These are phyloP conservation scores for Fusarium palustre DNA, from an alignment of 2,329 filamentous ascomycete genomes.

Conservation along the genomic window DNA sequence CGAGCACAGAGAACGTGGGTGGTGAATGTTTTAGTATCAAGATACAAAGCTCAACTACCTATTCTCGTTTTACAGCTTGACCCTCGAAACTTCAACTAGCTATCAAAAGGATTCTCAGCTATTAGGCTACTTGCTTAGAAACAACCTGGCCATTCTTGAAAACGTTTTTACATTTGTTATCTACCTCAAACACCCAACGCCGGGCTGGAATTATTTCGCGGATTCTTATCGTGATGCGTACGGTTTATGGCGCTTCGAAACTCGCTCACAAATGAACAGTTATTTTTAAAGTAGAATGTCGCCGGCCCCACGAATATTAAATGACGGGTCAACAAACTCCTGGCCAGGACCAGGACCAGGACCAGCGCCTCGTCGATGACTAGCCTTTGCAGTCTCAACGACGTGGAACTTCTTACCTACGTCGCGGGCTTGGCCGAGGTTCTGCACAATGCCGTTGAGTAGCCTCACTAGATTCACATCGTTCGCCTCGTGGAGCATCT, in stretches of 20 bases:
- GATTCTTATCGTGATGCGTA: not conserved
- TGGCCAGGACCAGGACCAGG: slow-evolving; percentile 6
- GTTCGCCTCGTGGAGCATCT: slow-evolving; percentile 82
- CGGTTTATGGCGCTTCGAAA: not conserved
- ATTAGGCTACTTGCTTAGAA: not conserved
- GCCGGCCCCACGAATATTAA: slow-evolving; percentile 45
- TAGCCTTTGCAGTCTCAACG: slow-evolving; percentile 59
- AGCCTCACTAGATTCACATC: slow-evolving; percentile 84
- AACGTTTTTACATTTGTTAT: slow-evolving; percentile 25
- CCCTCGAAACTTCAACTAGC: not conserved
- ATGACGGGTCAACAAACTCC: slow-evolving; percentile 44
- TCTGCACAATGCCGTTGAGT: slow-evolving; percentile 79
- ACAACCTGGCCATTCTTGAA: slow-evolving; percentile 1
- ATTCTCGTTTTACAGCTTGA: not conserved
- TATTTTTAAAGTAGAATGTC: slow-evolving; percentile 49
- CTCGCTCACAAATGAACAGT: not conserved
- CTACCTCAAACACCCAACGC: slow-evolving; percentile 46
- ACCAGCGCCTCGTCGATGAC: slow-evolving; percentile 35
- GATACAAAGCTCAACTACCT: not conserved
- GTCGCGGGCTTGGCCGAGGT: slow-evolving; percentile 76
- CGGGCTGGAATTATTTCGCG: slow-evolving; percentile 42
- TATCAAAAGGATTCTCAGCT: not conserved
- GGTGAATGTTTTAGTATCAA: not conserved
- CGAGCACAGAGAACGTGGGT: not conserved
- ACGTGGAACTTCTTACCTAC: slow-evolving; percentile 79